Conservation (phyloP, 164 flowering plant species). For the Aristolochia californica region DNA sequence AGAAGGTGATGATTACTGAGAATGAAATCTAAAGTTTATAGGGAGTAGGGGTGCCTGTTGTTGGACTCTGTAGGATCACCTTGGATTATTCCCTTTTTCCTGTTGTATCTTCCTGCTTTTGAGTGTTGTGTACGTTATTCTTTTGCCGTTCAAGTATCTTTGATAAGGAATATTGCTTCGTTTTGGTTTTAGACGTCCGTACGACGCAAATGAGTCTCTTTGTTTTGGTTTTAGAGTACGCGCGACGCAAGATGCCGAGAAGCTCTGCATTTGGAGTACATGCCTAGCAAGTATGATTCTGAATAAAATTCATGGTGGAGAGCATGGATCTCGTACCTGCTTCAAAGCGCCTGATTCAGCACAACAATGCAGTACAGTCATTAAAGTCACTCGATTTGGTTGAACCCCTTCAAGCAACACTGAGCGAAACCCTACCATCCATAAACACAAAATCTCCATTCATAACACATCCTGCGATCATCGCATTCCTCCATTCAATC, state of each 20-base stretch:
- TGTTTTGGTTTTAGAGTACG: background rate
- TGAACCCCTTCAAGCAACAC: constrained; percentile 37
- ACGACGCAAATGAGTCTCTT: too few relatives aligned
- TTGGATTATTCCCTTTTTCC: too few relatives aligned
- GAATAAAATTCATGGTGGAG: constrained; percentile 30
- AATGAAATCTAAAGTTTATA: too few relatives aligned
- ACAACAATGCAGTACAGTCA: constrained; percentile 38
- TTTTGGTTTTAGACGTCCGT: too few relatives aligned
- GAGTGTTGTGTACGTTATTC: too few relatives aligned
- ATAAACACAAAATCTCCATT: constrained; percentile 16
- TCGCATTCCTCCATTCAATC: constrained; percentile 33
- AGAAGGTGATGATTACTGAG: constrained; percentile 45
- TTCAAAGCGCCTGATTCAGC: constrained; percentile 14
- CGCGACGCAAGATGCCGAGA: background rate
- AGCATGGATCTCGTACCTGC: constrained; percentile 45
- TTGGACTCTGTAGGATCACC: too few relatives aligned
- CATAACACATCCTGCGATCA: constrained; percentile 39
- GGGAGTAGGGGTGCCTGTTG: too few relatives aligned
- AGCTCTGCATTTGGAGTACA: constrained; percentile 24
- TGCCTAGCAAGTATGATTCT: constrained; percentile 28
- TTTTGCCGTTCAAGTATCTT: too few relatives aligned
- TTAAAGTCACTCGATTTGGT: constrained; percentile 43
- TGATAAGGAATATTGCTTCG: too few relatives aligned
- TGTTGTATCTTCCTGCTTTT: too few relatives aligned
- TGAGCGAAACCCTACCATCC: constrained; percentile 26